These are phyloP conservation scores for Aotearoamyces nothofagi DNA, from an alignment of 2,329 filamentous ascomycete genomes.

Conservation along the genomic window DNA sequence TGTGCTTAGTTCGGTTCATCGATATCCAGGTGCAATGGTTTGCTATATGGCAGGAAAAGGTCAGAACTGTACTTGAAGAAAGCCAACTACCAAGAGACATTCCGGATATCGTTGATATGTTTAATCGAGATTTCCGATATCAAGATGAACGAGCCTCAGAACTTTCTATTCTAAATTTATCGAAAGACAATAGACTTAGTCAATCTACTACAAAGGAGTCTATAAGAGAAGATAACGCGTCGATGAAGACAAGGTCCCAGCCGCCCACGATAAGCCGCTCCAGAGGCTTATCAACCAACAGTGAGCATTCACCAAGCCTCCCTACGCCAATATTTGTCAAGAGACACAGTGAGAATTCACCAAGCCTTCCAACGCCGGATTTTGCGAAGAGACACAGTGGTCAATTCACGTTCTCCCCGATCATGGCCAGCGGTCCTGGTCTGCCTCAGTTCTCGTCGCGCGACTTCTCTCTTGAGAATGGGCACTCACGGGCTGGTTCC, in stretches of 20 bases:
- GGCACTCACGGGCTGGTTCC: constrained; percentile 39
- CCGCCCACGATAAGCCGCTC: constrained; percentile 24
- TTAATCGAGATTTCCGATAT: constrained; percentile 64
- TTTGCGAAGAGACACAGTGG: constrained; percentile 51
- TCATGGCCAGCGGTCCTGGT: constrained; percentile 26
- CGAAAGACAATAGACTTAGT: constrained; percentile 6
- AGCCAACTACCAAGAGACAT: constrained; percentile 48
- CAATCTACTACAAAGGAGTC: constrained; percentile 26
- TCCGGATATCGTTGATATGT: constrained; percentile 60
- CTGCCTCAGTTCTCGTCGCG: constrained; percentile 41
- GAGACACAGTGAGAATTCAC: constrained; percentile 49
- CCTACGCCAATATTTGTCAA: constrained; percentile 52
- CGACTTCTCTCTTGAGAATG: constrained; percentile 31
- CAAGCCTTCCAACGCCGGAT: constrained; percentile 48
- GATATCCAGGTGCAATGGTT: constrained; percentile 77
- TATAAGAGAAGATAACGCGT: constrained; percentile 20
- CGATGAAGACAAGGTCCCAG: constrained; percentile 16
- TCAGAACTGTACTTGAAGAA: constrained; percentile 58
- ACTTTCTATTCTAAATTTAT: constrained; percentile 42
- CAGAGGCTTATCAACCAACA: constrained; percentile 45
- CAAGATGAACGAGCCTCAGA: constrained; percentile 56
- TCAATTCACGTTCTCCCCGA: constrained; percentile 46
- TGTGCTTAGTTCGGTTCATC: constrained; percentile 71
- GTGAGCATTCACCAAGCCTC: constrained; percentile 44
- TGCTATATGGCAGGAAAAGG: constrained; percentile 68